Percentiles rank a stretch among this genome's conserved stretches.
Conservation (phyloP, 371 early-diverging fungal species). For the Mucor irregularis region DNA sequence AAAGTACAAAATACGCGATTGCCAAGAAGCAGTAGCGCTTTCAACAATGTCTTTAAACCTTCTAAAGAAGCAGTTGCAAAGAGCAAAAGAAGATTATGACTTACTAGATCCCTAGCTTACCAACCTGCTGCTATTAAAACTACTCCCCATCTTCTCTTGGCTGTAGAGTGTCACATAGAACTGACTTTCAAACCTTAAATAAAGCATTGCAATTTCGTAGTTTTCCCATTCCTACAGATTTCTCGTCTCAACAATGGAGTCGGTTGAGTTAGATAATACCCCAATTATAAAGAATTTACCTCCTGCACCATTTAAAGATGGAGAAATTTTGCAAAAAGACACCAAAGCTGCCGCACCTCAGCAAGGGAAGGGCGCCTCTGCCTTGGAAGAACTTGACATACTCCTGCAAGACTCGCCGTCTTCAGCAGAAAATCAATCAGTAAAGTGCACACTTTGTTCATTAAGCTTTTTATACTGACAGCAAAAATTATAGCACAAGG, state of each 20-base stretch:
- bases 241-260: neutral
- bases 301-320: slow-evolving; percentile 16
- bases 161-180: too few relatives aligned
- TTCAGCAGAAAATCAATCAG: neutral
- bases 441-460: neutral
- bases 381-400: slow-evolving; percentile 34
- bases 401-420: slow-evolving; percentile 21
- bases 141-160: too few relatives aligned
- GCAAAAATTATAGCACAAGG: neutral
- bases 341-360: neutral
- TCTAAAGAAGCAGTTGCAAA: slow-evolving; percentile 10
- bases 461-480: neutral
- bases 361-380: neutral
- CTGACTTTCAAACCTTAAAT: too few relatives aligned
- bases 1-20: neutral
- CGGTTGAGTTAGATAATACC: neutral
- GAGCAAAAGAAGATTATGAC: neutral
- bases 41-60: slow-evolving; percentile 3
- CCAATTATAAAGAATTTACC: slow-evolving; percentile 12
- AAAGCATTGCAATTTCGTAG: too few relatives aligned
- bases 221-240: neutral
- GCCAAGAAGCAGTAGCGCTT: slow-evolving; percentile 1
- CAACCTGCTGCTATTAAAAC: too few relatives aligned
- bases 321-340: too few relatives aligned
- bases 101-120: too few relatives aligned